Evolutionary conservation across 305 asterid genomes (phyloP), one percentile per base, ranked within the genome.

Genomic region (Solanum hybrid): DNA sequence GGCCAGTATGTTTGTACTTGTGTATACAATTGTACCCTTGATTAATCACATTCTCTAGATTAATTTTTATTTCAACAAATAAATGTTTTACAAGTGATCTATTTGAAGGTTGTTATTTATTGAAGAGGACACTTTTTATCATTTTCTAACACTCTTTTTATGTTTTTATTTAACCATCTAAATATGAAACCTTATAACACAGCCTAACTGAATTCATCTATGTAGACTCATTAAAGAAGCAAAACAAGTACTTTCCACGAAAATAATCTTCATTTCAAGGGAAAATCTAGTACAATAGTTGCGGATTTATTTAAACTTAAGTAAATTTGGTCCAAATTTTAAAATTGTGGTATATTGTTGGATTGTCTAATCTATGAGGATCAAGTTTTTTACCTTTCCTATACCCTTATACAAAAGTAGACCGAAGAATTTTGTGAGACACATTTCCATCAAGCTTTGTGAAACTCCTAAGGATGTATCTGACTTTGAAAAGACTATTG

Each of bases 1-100:
- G 87, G 79, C 29, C 76, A 82, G 15, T 79, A 78, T 20, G 45
- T 89, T 89, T 89, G 65, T 20, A 51, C 90, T 22, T 79, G 87
- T n/a, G 32, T 89, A 79, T 89, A 61, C 34, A 38, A 79, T 70
- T 77, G 90, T 79, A 45, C 10, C 3, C 41, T 86, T 65, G 73
- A 45, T 45, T 22, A 39, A 32, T 33, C n/a, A 78, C 9, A 81
- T 38, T 26, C 24, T 29, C 7, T 24, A 29, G 4, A 76, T 31
- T 76, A 76, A 76, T 31, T 38, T 81, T 6, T 31, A 17, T 57
- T 57, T 17, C 70, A 57, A 57, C 70, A 57, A 17, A 57, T 17
- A 37, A 2, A 57, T 57, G 24, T 15, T 57, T 57, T 57, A 57
- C 9, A 57, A 57, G 70, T 57, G 70, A 6, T 57, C 70, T 2